Evolutionary conservation across 192 early-diverging fungal genomes (phyloP), one percentile per base, ranked within the genome.

Genomic region (Funneliformis geosporum): DNA sequence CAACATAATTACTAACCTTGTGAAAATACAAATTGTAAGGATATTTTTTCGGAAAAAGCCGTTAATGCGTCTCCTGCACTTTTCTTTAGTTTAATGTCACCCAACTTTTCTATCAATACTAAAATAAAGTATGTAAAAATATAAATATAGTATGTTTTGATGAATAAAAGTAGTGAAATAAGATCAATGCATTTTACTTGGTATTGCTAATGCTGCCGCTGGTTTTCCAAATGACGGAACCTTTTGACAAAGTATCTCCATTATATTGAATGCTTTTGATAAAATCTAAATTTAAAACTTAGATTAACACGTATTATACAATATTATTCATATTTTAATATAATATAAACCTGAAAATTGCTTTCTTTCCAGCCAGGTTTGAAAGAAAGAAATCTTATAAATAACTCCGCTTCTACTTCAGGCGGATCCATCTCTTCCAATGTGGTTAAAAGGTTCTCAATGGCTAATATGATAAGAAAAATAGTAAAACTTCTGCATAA

Each of bases 291-390:
- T 39, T 21, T 11, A 27, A 70, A 70, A 33, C 9, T 33, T 47
- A 18, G 8, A 6, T 28, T 27, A 46, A 62, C 6, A 4, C 4
- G 12, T 16, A 43, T 21, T 10, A 46, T 0, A 71, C 5, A 62
- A 77, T 18, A 76, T 55, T 21, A 33, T 46, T 38, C 8, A 39
- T 5, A 83, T 47, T 44, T 38, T 25, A 8, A 14, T 25, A 38
- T 38, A 44, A 55, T 43, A 64, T 8, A 44, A 21, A 85, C 91
- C 78, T 99, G 97, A 82, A 98, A 98, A 85, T 99, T 99, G 87
- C 89, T 95, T 81, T 99, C 98, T 83, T 98, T 98, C 94, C 94
- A 97, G 5, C 97, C 96, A 0, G 96, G 96, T 40, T 94, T 95
- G 60, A 93, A 93, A 10, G 88, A 83, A 33, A 99, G 82, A 70